Base-by-base conservation (phyloP, 148 eudicot species). In the Pouteria glomerata region DNA sequence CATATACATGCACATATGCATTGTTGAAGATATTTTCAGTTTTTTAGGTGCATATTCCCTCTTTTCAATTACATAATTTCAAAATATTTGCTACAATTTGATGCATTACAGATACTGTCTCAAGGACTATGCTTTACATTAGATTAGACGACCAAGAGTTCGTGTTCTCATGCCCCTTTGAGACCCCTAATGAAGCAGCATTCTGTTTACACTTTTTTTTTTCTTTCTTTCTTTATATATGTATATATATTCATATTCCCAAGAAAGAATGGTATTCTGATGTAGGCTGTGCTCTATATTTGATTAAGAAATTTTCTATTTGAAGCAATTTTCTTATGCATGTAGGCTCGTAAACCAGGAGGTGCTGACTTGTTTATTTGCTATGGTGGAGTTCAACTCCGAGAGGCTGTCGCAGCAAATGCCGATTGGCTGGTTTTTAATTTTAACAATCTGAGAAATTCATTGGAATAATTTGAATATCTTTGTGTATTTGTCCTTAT, bases 301-400 rank as follows among this genome's bases (percentile, higher is more conserved):
- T 24, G 34, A 23, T 14, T 26, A 8, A 42, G 56, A 58, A 71
- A n/a, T 58, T 58, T 42, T 16, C 14, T 13, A n/a, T 21, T 45
- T 70, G 15, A 7, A 35, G 14, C 48, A 53, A 51, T 33, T 55
- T 37, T 51, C 10, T 48, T 37, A 48, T 78, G 37, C 48, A 42
- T 60, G 44, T 48, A 94, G 98, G 93, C 97, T 80, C 89, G 98
- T 56, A 80, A 87, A 77, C 97, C 97, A 19, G 97, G 96, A 6
- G 92, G 98, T 57, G 97, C 98, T 11, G 97, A 91, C 85, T 79
- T 90, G 73, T 93, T 88, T 76, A 84, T 94, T 71, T 94, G 98
- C 79, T 94, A 91, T 68, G 98, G 78, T 14, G 98, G 97, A 75
- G 91, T 94, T 76, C 97, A 88, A 74, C 92, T 77, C 19, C 88